Percentiles rank a stretch among this genome's conserved stretches.
phyloP scores from a whole-genome alignment of 805 yeast genomes.

The Saccharomycopsis fermentans region DNA sequence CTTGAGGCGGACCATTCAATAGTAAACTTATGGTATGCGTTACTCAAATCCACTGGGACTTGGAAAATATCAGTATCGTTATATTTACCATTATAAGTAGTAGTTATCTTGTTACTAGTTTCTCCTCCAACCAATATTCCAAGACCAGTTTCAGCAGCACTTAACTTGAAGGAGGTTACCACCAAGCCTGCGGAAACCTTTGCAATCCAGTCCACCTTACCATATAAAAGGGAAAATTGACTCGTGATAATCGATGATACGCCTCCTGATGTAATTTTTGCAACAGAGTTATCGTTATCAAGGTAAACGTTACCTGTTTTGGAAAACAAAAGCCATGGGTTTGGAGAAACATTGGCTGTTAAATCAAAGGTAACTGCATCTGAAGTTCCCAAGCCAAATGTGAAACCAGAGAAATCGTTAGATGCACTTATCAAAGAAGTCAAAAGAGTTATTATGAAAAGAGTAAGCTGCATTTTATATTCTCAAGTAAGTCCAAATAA shows the following conservation, averaged over 20 bases:
- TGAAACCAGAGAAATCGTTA: constrained; percentile 7
- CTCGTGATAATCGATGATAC: constrained; percentile 12
- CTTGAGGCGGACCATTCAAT: constrained; percentile 7
- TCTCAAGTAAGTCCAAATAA: too few relatives aligned
- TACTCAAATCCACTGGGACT: constrained; percentile 3
- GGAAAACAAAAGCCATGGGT: constrained; percentile 4
- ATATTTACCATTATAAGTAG: constrained; percentile 10
- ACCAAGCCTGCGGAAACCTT: constrained; percentile 9
- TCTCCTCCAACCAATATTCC: constrained; percentile 10
- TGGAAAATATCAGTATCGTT: constrained; percentile 9
- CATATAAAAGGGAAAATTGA: constrained; percentile 10
- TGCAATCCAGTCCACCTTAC: constrained; percentile 8
- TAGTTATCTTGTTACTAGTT: constrained; percentile 5
- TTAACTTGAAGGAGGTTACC: constrained; percentile 12
- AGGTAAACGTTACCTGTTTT: constrained; percentile 2
- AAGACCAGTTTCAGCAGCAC: constrained; percentile 14
- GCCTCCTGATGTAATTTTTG: constrained; percentile 3
- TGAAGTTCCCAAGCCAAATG: constrained; percentile 14
- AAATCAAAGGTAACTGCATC: neutral
- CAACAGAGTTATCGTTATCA: neutral
- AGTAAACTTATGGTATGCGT: constrained; percentile 9
- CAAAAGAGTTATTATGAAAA: neutral
- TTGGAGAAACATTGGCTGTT: neutral
- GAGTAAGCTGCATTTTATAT: neutral
- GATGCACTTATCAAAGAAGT: constrained; percentile 2